phyloP scores from a whole-genome alignment of 2,329 filamentous ascomycete genomes.

The Trichoderma citrinoviride region DNA sequence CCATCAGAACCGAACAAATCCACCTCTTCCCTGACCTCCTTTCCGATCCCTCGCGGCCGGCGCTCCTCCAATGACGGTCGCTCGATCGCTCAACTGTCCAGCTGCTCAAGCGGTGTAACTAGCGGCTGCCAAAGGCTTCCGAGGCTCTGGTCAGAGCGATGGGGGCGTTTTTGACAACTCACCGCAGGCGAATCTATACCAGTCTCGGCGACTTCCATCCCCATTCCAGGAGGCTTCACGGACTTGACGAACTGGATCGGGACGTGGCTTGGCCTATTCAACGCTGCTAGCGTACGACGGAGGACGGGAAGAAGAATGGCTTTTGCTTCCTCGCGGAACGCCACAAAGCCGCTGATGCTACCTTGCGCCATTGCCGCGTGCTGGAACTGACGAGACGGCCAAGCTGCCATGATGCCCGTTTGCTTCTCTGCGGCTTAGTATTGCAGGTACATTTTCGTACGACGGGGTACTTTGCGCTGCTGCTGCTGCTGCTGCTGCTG shows the following conservation, averaged over 20 bases:
- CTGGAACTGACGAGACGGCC: too few species aligned
- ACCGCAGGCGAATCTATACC: conserved; percentile 13
- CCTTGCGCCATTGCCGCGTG: not conserved
- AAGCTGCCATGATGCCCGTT: too few species aligned
- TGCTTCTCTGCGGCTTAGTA: too few species aligned
- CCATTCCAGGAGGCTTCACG: not conserved
- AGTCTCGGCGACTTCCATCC: not conserved
- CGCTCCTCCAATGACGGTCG: conserved; percentile 10
- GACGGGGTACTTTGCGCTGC: not conserved
- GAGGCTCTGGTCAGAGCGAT: conserved; percentile 13
- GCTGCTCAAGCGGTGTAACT: conserved; percentile 20
- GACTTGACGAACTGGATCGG: conserved; percentile 6
- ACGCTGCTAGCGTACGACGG: conserved; percentile 3
- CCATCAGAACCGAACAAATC: not conserved
- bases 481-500: not conserved
- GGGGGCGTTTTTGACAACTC: conserved; percentile 17
- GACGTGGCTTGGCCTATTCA: conserved; percentile 11
- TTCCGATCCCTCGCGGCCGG: conserved; percentile 1
- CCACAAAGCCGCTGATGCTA: not conserved
- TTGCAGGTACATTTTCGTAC: too few species aligned
- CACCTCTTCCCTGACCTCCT: conserved; percentile 13
- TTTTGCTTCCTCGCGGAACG: not conserved
- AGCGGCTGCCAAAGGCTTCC: conserved; percentile 15
- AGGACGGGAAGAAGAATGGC: not conserved
- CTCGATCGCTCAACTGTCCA: not conserved